Base-by-base conservation (phyloP, 768 basidiomycete species). In the Pleurotus citrinopileatus region DNA sequence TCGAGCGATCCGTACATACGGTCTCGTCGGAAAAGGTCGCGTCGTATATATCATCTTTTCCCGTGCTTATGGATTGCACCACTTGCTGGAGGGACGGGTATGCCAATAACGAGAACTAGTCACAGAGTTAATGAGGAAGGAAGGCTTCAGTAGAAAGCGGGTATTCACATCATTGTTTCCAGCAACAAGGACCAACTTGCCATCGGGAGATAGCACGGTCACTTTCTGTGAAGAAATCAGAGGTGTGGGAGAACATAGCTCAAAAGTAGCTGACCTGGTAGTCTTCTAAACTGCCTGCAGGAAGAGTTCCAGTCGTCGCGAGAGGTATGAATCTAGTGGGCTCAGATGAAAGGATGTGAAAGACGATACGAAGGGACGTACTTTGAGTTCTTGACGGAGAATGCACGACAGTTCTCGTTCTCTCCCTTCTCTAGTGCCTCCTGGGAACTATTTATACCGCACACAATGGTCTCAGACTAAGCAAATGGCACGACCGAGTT, bases 391-490 rank as follows among this genome's bases (percentile, higher is more conserved):
- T 76, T 71, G 32, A 87, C 67, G 38, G 63, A 65, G 60, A 85
- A 95, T 34, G 86, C 73, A 44, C 96, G 82, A 64, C 94, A 92
- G 60, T 98, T 95, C 66, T 89, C 79, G 61, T 98, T 98, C 60
- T 79, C 73, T 5, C 87, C 87, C 17, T 72, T 77, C 60, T 79
- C 65, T 19, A 94, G 65, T 51, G 77, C 73, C 29, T 87, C 83
- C 20, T 74, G 67, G 0, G 88, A 66, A 55, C 91, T 91, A 67
- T 98, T 98, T 56, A 98, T 82, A 12, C 96, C 96, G 58, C 94
- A 95, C 0, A 88, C 80, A 50, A 98, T 59, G 57, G 73, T 72
- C 65, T 78, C 73, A 45, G 66, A 71, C 78, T 81, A 57, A 34
- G 37, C 17, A 43, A 23, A n/a, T n/a, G n/a, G n/a, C n/a, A n/a